Evolutionary conservation across 2,329 filamentous ascomycete species (phyloP).

Genomic region (Xylariales sp.): DNA sequence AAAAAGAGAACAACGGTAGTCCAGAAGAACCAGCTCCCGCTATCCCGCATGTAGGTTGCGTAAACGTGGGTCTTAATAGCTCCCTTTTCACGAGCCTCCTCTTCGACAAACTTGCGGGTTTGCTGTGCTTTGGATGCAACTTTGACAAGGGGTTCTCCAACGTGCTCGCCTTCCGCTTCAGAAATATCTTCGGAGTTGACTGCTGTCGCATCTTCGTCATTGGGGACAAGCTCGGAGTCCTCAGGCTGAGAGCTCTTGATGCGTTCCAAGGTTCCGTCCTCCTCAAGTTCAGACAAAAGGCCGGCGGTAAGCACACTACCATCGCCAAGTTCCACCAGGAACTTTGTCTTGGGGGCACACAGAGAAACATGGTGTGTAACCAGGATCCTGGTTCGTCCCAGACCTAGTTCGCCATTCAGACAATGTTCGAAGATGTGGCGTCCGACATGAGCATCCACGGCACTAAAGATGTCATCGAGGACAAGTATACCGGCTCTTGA

Average conservation of each 20-base stretch:
- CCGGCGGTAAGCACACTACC: slow-evolving; percentile 63
- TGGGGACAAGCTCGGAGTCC: slow-evolving; percentile 36
- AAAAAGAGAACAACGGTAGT: slow-evolving; percentile 48
- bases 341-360: slow-evolving; percentile 67
- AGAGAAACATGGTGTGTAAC: slow-evolving; percentile 78
- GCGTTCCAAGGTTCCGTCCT: slow-evolving; percentile 49
- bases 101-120: slow-evolving; percentile 70
- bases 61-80: slow-evolving; percentile 67
- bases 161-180: slow-evolving; percentile 30
- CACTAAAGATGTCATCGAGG: slow-evolving; percentile 80
- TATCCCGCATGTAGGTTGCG: slow-evolving; percentile 59
- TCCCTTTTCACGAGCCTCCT: slow-evolving; percentile 68
- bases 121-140: slow-evolving; percentile 39
- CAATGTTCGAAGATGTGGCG: slow-evolving; percentile 75
- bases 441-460: slow-evolving; percentile 77
- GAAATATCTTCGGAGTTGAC: slow-evolving; percentile 52
- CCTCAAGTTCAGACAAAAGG: slow-evolving; percentile 57
- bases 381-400: slow-evolving; percentile 68
- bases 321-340: slow-evolving; percentile 68
- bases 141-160: slow-evolving; percentile 41
- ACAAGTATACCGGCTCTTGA: slow-evolving; percentile 72
- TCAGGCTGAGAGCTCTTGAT: slow-evolving; percentile 54
- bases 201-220: slow-evolving; percentile 47
- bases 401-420: slow-evolving; percentile 65
- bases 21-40: slow-evolving; percentile 62